A percentile compares a stretch with the other conserved stretches of the same genome.
Conservation (phyloP, 192 early-diverging fungal species). For the Spizellomyces sp. region DNA sequence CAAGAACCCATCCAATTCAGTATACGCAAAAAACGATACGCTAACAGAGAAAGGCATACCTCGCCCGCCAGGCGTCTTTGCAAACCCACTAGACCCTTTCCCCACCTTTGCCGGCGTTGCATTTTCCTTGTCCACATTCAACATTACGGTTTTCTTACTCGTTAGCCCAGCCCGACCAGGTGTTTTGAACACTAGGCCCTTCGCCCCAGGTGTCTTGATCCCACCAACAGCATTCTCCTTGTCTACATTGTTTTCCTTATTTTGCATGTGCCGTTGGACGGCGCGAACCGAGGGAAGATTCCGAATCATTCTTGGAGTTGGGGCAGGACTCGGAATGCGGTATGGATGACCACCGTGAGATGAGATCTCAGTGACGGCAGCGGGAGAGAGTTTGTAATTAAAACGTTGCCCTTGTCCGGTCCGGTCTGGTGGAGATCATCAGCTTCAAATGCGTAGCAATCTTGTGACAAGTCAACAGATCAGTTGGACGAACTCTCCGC, state of each 20-base stretch:
- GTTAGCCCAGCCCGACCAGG: conserved; percentile 1
- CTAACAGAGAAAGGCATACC: neutral
- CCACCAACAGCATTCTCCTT: conserved; percentile 1
- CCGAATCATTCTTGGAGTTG: neutral
- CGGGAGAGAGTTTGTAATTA: too few relatives aligned
- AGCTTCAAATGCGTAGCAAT: too few relatives aligned
- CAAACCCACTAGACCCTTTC: neutral
- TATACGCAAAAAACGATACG: too few relatives aligned
- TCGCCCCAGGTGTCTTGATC: neutral
- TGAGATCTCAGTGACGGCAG: too few relatives aligned
- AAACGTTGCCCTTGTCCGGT: too few relatives aligned
- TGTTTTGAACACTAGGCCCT: neutral
- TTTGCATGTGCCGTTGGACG: neutral
- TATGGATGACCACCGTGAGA: too few relatives aligned
- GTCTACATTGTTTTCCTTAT: neutral
- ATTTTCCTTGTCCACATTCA: conserved; percentile 1
- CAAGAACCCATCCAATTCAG: too few relatives aligned
- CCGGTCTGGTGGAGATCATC: too few relatives aligned
- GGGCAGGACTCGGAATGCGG: too few relatives aligned
- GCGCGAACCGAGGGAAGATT: conserved; percentile 11
- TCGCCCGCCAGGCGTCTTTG: conserved; percentile 1
- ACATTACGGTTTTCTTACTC: neutral
- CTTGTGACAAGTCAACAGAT: too few relatives aligned
- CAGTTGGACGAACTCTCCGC: too few relatives aligned
- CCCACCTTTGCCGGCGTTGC: neutral